Evolutionary conservation across 306 rosid species (phyloP).

Genomic region (Hylodesmum podocarpum): DNA sequence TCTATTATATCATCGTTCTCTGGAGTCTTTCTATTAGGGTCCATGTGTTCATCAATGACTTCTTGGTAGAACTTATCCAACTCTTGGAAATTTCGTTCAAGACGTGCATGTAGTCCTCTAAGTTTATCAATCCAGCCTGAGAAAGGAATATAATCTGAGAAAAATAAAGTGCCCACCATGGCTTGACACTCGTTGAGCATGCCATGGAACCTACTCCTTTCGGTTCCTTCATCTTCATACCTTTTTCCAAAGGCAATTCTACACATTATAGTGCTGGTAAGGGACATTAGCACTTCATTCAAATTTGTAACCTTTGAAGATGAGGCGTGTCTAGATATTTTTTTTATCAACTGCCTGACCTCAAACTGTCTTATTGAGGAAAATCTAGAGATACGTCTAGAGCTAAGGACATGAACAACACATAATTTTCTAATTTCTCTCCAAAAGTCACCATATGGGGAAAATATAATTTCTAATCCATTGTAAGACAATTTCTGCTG

Average conservation of each 20-base stretch:
- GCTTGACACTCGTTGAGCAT: slow-evolving; percentile 23
- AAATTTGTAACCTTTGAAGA: slow-evolving; percentile 15
- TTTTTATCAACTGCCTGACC: slow-evolving; percentile 5
- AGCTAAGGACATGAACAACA: slow-evolving; percentile 35
- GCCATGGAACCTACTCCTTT: slow-evolving; percentile 20
- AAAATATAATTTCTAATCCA: slow-evolving; percentile 24
- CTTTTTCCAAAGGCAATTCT: slow-evolving; percentile 42
- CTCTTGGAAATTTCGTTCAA: slow-evolving; percentile 22
- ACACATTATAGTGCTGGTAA: slow-evolving; percentile 30
- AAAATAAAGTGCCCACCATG: slow-evolving; percentile 1
- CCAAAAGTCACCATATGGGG: slow-evolving; percentile 42
- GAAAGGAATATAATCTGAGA: slow-evolving; percentile 34
- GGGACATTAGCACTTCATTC: slow-evolving; percentile 15
- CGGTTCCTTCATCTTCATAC: slow-evolving; percentile 3
- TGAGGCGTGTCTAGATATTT: slow-evolving; percentile 8
- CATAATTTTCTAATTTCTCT: slow-evolving; percentile 44
- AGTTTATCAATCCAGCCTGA: slow-evolving; percentile 47
- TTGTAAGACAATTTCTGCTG: slow-evolving; percentile 38
- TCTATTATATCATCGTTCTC: slow-evolving; percentile 5
- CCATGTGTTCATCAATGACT: slow-evolving; percentile 25
- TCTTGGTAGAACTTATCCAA: slow-evolving; percentile 36
- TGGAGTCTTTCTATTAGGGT: not conserved
- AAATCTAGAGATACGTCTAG: slow-evolving; percentile 11
- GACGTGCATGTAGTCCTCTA: not conserved
- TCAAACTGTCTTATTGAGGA: slow-evolving; percentile 26